Evolutionary conservation across 495 filamentous ascomycete species (phyloP).

Genomic region (Daldinia bambusicola): DNA sequence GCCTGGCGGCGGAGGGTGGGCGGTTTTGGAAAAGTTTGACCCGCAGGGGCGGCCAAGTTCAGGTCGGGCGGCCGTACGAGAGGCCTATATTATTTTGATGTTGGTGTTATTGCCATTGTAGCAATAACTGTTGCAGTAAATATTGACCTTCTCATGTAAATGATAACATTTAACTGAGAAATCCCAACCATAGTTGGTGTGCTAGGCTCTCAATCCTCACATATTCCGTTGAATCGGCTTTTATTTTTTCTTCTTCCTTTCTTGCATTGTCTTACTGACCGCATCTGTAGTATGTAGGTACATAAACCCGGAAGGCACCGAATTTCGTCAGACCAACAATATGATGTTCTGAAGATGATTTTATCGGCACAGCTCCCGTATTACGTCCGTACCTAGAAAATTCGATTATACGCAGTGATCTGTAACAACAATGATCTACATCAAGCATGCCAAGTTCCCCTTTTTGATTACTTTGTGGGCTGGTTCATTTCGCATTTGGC

Average conservation of each 20-base stretch:
- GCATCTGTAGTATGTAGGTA: conserved; percentile 25
- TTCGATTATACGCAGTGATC: conserved; percentile 17
- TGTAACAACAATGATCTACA: conserved; percentile 13
- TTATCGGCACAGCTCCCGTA: neutral
- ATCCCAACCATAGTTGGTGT: conserved; percentile 20
- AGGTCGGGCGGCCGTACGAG: conserved; percentile 20
- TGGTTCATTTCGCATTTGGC: neutral
- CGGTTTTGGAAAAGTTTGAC: conserved; percentile 40
- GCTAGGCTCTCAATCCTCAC: conserved; percentile 27
- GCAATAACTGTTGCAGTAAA: conserved; percentile 36
- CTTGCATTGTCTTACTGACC: conserved; percentile 14
- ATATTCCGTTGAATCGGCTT: neutral
- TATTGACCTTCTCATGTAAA: conserved; percentile 40
- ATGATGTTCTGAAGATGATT: conserved; percentile 1
- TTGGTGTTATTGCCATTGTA: conserved; percentile 21
- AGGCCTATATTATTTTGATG: conserved; percentile 34
- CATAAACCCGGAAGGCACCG: conserved; percentile 11
- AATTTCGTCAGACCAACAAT: conserved; percentile 31
- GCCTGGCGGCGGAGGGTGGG: conserved; percentile 27
- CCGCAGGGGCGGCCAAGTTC: conserved; percentile 23
- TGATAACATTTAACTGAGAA: conserved; percentile 27
- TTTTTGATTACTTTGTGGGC: neutral
- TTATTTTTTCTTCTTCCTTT: conserved; percentile 7
- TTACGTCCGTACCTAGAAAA: conserved; percentile 1
- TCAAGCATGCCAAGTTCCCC: neutral